These are phyloP conservation scores for Phytopythium litorale DNA, from an alignment of 352 stramenopile genomes.

Conservation along the genomic window DNA sequence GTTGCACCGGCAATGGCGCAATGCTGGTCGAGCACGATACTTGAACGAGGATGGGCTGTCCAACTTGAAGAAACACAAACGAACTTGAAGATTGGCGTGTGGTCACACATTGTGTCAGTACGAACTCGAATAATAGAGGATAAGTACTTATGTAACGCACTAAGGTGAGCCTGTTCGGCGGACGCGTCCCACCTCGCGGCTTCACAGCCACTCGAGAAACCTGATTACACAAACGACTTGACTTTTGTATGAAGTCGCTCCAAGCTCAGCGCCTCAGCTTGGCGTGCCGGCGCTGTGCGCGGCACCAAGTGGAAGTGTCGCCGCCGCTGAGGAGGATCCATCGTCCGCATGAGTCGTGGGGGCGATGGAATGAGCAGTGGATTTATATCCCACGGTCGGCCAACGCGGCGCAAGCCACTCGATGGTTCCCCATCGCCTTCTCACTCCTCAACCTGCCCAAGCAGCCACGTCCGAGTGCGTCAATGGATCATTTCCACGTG, in stretches of 20 bases:
- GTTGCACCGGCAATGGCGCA: background rate
- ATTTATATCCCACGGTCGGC: slow-evolving; percentile 5
- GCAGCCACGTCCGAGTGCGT: background rate
- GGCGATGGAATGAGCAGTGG: background rate
- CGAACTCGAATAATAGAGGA: background rate
- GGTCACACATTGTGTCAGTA: background rate
- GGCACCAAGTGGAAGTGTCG: background rate
- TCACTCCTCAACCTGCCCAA: slow-evolving; percentile 1
- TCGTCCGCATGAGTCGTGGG: background rate
- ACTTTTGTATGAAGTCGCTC: background rate
- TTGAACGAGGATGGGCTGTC: background rate
- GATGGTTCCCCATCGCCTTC: background rate
- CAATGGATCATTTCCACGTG: background rate
- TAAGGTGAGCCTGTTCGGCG: background rate
- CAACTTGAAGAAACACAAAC: background rate
- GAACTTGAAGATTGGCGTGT: background rate
- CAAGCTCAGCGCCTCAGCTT: background rate
- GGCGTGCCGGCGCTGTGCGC: background rate
- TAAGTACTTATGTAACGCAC: background rate
- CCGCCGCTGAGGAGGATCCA: background rate
- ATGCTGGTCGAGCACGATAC: background rate
- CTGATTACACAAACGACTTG: slow-evolving; percentile 3
- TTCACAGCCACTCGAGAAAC: background rate
- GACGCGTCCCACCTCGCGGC: background rate
- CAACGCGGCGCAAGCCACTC: background rate